These are phyloP conservation scores for Globisporangium camurandrum DNA, from an alignment of 352 stramenopile species.

Conservation along the genomic window DNA sequence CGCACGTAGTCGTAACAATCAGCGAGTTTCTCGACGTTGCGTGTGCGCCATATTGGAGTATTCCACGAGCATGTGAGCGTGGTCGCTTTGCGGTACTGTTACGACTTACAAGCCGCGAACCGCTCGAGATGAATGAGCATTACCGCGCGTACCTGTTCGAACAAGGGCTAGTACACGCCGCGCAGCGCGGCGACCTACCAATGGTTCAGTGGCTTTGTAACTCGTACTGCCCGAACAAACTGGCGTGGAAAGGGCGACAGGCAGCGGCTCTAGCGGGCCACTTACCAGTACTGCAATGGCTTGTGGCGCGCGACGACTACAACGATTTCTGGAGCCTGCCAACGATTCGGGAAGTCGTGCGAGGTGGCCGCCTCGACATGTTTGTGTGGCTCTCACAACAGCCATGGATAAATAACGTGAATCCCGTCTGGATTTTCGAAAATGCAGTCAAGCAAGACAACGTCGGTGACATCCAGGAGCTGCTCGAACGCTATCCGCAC, in stretches of 20 bases:
- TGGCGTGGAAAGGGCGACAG: background rate
- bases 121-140: background rate
- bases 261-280: background rate
- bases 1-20: background rate
- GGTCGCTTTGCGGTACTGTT: background rate
- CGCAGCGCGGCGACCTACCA: background rate
- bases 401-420: too few species aligned
- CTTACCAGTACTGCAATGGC: background rate
- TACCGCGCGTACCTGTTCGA: background rate
- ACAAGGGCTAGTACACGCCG: background rate
- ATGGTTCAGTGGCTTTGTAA: background rate
- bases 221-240: background rate
- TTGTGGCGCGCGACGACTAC: background rate
- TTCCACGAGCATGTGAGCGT: background rate
- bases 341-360: too few species aligned
- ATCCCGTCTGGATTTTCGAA: too few species aligned
- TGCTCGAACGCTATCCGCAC: background rate
- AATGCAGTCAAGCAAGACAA: background rate
- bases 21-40: background rate
- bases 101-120: background rate
- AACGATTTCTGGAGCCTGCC: too few species aligned
- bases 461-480: background rate
- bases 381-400: constrained; percentile 6
- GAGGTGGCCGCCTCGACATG: background rate
- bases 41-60: background rate